Conservation (phyloP, 176 grass and related monocot genomes). For the Juncus effusus region DNA sequence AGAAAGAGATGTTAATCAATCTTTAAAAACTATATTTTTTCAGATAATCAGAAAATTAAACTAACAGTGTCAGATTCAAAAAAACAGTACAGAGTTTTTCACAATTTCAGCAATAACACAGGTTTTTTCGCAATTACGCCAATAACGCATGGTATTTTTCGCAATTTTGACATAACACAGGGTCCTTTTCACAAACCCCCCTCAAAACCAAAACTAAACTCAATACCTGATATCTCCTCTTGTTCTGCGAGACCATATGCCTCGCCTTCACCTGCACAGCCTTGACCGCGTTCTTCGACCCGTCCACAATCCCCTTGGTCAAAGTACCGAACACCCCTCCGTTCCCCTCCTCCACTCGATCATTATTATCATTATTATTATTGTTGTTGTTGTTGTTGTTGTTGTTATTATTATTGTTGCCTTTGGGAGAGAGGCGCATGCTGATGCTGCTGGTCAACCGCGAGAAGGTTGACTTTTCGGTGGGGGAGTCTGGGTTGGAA, state of each 20-base stretch:
- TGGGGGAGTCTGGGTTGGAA: constrained; percentile 48
- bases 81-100: too few relatives aligned
- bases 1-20: too few relatives aligned
- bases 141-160: too few relatives aligned
- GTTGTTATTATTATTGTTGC: constrained; percentile 2
- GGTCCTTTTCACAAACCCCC: too few relatives aligned
- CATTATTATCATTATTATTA: neutral
- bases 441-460: constrained; percentile 78
- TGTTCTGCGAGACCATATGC: constrained; percentile 98
- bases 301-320: constrained; percentile 86
- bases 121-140: too few relatives aligned
- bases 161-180: too few relatives aligned
- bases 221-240: constrained; percentile 77
- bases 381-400: too few relatives aligned
- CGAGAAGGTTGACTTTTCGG: constrained; percentile 73
- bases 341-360: constrained; percentile 47
- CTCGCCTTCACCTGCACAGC: constrained; percentile 97
- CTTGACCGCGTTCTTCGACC: constrained; percentile 93
- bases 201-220: too few relatives aligned
- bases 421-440: constrained; percentile 67
- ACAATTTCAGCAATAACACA: too few relatives aligned
- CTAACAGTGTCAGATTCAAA: too few relatives aligned
- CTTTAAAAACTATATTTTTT: too few relatives aligned
- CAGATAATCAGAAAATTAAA: too few relatives aligned
- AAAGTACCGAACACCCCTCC: constrained; percentile 79